Percentiles rank a stretch among this genome's conserved stretches.
Evolutionary conservation across 148 eudicot species (phyloP).

Genomic region (Suaeda aralocaspica): DNA sequence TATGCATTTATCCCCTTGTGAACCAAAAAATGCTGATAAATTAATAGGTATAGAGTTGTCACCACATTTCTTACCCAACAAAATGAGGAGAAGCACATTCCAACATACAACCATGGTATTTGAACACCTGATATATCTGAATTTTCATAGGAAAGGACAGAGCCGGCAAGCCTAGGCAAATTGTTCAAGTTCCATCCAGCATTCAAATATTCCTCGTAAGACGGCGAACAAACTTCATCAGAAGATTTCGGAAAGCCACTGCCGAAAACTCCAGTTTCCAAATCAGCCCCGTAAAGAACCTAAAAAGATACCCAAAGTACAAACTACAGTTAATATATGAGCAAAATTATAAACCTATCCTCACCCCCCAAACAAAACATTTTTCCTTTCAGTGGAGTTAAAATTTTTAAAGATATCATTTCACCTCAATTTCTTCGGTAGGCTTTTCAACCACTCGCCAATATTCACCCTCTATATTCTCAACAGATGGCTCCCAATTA

Average conservation of each 20-base stretch:
- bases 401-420: constrained; percentile 13
- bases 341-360: background rate
- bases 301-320: constrained; percentile 21
- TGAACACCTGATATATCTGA: constrained; percentile 94
- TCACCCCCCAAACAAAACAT: background rate
- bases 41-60: background rate
- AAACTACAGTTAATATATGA: constrained; percentile 6
- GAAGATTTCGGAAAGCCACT: constrained; percentile 82
- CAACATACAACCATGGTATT: constrained; percentile 97
- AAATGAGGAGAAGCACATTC: constrained; percentile 99
- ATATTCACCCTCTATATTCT: constrained; percentile 91
- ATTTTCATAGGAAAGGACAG: constrained; percentile 86
- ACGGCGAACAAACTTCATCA: constrained; percentile 38
- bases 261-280: constrained; percentile 93
- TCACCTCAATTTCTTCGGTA: constrained; percentile 96
- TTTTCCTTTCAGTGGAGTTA: background rate
- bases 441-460: constrained; percentile 98
- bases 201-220: constrained; percentile 54
- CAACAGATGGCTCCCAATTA: constrained; percentile 61
- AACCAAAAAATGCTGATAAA: background rate
- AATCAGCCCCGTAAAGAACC: constrained; percentile 98
- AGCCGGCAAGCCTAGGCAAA: constrained; percentile 91
- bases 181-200: constrained; percentile 99
- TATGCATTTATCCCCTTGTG: background rate
- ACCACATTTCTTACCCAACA: constrained; percentile 84